Conservation (phyloP, 1,284 basidiomycete genomes). For the Trametes polyzona region DNA sequence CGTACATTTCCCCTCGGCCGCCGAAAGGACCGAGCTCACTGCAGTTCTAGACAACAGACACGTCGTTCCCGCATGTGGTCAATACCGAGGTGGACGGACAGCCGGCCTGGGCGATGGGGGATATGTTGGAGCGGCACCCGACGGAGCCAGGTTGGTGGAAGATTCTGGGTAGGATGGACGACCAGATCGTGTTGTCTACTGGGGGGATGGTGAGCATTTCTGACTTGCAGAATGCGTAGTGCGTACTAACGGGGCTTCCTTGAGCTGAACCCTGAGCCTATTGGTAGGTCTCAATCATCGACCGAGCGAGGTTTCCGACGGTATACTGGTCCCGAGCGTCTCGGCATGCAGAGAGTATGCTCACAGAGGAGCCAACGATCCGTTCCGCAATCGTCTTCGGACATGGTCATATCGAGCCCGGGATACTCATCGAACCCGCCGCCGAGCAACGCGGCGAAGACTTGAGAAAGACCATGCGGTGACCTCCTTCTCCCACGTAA, state of each 20-base stretch:
- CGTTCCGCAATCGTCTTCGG: conserved; percentile 16
- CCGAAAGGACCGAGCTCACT: too few species aligned
- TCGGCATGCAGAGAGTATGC: conserved; percentile 1
- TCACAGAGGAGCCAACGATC: conserved; percentile 11
- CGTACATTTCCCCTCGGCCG: too few species aligned
- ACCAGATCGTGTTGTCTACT: conserved; percentile 16
- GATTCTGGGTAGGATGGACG: conserved; percentile 11
- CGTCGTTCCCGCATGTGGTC: conserved; percentile 2
- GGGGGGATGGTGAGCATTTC: conserved; percentile 11
- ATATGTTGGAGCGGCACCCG: conserved; percentile 17
- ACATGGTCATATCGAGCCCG: conserved; percentile 5
- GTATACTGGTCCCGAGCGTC: background rate
- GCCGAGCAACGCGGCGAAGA: background rate
- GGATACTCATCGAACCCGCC: conserved; percentile 8
- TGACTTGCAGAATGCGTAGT: too few species aligned
- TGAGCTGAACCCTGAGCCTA: conserved; percentile 11
- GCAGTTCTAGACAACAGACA: conserved; percentile 10
- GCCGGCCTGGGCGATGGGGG: conserved; percentile 9
- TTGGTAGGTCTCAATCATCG: background rate
- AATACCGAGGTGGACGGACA: conserved; percentile 12
- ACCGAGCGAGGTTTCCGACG: background rate
- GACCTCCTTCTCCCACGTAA: too few species aligned
- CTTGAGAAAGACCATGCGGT: too few species aligned
- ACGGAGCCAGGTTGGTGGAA: conserved; percentile 11
- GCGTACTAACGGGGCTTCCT: background rate